phyloP scores from a whole-genome alignment of 73 alveolate genomes.

The Durusdinium trenchii region DNA sequence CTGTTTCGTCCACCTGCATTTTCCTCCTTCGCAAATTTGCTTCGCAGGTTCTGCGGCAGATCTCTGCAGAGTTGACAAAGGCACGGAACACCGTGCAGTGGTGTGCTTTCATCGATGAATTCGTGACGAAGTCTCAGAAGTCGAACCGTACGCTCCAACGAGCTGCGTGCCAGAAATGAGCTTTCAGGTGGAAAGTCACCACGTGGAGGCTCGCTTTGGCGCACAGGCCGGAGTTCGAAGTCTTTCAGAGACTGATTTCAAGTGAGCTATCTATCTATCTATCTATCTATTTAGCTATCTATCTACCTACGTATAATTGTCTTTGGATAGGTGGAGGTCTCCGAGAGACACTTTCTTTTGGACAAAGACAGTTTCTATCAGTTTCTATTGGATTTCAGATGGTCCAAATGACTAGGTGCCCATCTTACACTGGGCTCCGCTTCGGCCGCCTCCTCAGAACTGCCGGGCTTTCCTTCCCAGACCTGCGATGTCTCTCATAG shows the following conservation, averaged over 20 bases:
- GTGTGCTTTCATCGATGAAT: neutral
- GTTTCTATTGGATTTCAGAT: too few species aligned
- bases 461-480: neutral
- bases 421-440: slow-evolving; percentile 92
- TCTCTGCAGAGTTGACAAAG: slow-evolving; percentile 30
- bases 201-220: slow-evolving; percentile 80
- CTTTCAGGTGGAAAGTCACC: slow-evolving; percentile 32
- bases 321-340: too few species aligned
- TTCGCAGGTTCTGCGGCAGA: slow-evolving; percentile 26
- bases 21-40: neutral
- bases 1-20: neutral
- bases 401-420: slow-evolving; percentile 81
- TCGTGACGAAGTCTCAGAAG: neutral
- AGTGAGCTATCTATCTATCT: too few species aligned
- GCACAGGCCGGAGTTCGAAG: slow-evolving; percentile 40
- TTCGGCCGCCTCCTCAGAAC: neutral
- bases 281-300: too few species aligned
- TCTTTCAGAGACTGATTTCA: too few species aligned
- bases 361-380: too few species aligned
- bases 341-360: too few species aligned
- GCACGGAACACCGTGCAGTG: neutral
- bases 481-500: neutral
- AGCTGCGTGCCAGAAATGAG: neutral
- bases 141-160: neutral
- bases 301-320: too few species aligned